Evolutionary conservation across 2,329 filamentous ascomycete genomes (phyloP), one percentile per base, ranked within the genome.

Genomic region (Arthroderma sp.): DNA sequence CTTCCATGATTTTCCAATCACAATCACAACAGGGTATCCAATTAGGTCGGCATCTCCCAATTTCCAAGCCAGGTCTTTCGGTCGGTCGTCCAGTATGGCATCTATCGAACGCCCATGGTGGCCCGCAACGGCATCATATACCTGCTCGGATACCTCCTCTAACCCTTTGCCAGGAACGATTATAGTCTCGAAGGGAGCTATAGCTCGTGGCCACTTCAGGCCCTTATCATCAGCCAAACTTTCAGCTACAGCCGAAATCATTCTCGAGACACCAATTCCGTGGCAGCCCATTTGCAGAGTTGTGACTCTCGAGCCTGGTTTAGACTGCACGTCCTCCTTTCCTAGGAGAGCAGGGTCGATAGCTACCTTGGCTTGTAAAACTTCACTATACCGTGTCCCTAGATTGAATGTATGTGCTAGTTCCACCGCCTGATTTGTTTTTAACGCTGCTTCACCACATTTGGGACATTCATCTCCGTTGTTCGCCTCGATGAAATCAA

Each of bases 381-480:
- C 81, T 15, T 76, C 70, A 27, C 83, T 88, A 66, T 98, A 98
- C 29, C 88, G 78, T 1, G 85, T 88, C 7, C 89, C 88, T 1
- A 98, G 78, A 61, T 93, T 81, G 65, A 98, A 98, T 0, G 91
- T 96, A 62, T 98, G 91, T 1, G 86, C 91, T 10, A 96, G 73
- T 64, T 98, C 91, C 41, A 96, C 81, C 5, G 87, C 85, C 49
- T 75, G 80, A 46, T 82, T 74, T 2, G 83, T 70, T 37, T 69
- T 70, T 22, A 96, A 68, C 2, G 61, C 67, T 0, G 83, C 83
- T 0, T 69, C 56, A 0, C 65, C 57, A 59, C 91, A 98, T 34
- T 72, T 69, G 0, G 84, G 78, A 55, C 91, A 98, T 7, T 62
- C 54, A 56, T 93, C 85, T 8, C 83, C 84, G 37, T 78, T 64